These are phyloP conservation scores for Geotrichum ghanense DNA, from an alignment of 805 yeast species.

Conservation along the genomic window DNA sequence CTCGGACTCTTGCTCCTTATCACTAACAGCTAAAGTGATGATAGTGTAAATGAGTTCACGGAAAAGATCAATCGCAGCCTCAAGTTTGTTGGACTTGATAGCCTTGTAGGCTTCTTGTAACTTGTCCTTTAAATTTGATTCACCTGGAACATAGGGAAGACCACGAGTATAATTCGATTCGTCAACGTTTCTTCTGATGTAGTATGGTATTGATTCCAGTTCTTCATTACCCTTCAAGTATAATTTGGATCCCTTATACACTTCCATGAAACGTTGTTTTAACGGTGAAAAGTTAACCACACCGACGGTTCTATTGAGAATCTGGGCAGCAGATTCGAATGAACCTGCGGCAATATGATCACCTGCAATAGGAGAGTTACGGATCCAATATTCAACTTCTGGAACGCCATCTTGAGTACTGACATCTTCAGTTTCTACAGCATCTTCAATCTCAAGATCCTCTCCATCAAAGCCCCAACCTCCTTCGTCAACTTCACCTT, in stretches of 20 bases:
- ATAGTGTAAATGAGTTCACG: slow-evolving; percentile 68
- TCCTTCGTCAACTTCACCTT: slow-evolving; percentile 54
- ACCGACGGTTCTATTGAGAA: slow-evolving; percentile 83
- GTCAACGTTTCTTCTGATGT: slow-evolving; percentile 45
- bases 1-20: slow-evolving; percentile 64
- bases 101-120: slow-evolving; percentile 66
- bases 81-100: slow-evolving; percentile 76
- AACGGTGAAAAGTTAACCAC: slow-evolving; percentile 80
- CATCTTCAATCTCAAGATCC: slow-evolving; percentile 42
- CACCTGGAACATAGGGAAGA: slow-evolving; percentile 67
- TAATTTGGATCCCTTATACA: slow-evolving; percentile 70
- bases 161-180: slow-evolving; percentile 41
- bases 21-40: slow-evolving; percentile 57
- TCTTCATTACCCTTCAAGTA: slow-evolving; percentile 66
- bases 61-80: slow-evolving; percentile 69
- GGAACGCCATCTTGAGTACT: slow-evolving; percentile 33
- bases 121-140: slow-evolving; percentile 47
- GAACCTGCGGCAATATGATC: slow-evolving; percentile 94
- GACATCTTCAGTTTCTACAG: slow-evolving; percentile 19
- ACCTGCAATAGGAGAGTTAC: slow-evolving; percentile 82
- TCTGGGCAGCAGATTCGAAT: slow-evolving; percentile 89
- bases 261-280: slow-evolving; percentile 69
- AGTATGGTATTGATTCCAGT: slow-evolving; percentile 57
- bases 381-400: slow-evolving; percentile 72
- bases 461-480: slow-evolving; percentile 47